Evolutionary conservation across 768 basidiomycete genomes (phyloP), one percentile per base, ranked within the genome.

Genomic region (Russula dissimulans): DNA sequence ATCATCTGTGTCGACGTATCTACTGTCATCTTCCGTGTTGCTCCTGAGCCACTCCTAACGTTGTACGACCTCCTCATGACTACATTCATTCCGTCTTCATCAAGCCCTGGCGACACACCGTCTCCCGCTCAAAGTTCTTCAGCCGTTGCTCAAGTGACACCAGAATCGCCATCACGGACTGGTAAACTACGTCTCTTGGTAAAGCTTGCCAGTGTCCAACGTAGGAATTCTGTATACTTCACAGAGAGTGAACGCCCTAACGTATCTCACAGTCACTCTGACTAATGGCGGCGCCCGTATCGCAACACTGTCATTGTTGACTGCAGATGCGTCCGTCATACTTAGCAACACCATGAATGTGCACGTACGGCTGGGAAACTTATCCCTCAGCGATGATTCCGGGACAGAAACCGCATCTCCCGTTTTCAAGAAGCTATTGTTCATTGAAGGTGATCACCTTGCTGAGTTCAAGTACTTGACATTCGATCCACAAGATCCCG

Each of bases 11-110:
- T 93, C 65, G 84, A 83, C 66, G 77, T 98, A 42, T 95, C 95
- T 4, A 97, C 95, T 0, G 85, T 99, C 70, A 81, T 95, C 54
- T 86, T 98, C 72, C 83, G 84, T 57, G 85, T 88, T 3, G 87
- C 89, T 8, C 94, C 97, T 0, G 91, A 93, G 68, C 94, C 95
- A 12, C 86, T 97, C 45, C 75, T 99, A 41, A 80, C 87, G 2
- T 73, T 97, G 22, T 98, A 97, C 72, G 94, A 98, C 74, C 97
- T 95, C 75, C 83, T 99, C 72, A 95, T 99, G 87, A 87, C 89
- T 3, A 97, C 97, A 0, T 99, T 99, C 72, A 89, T 92, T 10
- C 83, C 87, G 9, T 66, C 77, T 61, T 57, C 69, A 38, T 53
- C 63, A 52, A 58, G 58, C 41, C 51, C 54, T 22, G 43, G 49